These are phyloP conservation scores for Cyclotella cryptica DNA, from an alignment of 108 stramenopile species.

Conservation along the genomic window DNA sequence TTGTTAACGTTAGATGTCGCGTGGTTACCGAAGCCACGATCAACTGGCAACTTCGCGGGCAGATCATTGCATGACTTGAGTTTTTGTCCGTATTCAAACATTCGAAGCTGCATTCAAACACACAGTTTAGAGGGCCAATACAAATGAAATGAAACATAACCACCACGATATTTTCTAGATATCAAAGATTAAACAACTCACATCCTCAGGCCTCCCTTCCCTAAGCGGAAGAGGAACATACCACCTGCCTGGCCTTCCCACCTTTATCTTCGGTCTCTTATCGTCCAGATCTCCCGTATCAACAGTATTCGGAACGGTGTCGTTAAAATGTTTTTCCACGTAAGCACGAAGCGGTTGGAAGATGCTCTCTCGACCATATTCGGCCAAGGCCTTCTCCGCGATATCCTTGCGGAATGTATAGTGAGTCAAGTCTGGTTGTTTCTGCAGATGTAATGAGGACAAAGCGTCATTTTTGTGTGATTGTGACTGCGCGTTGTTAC, in stretches of 20 bases:
- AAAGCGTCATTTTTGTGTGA: not conserved
- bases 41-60: conserved; percentile 71
- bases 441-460: not conserved
- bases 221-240: conserved; percentile 70
- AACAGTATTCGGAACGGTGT: conserved; percentile 58
- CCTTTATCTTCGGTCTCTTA: conserved; percentile 38
- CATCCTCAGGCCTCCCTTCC: conserved; percentile 55
- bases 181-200: conserved; percentile 25
- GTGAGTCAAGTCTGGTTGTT: conserved; percentile 2
- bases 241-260: conserved; percentile 58
- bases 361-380: conserved; percentile 30
- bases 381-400: conserved; percentile 37
- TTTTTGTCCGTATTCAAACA: conserved; percentile 49
- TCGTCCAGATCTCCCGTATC: conserved; percentile 54
- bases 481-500: too few relatives aligned
- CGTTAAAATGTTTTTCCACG: conserved; percentile 62
- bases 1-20: conserved; percentile 64
- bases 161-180: not conserved
- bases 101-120: conserved; percentile 25
- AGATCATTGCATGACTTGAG: conserved; percentile 66
- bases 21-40: conserved; percentile 58
- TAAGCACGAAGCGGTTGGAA: conserved; percentile 64
- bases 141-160: too few relatives aligned
- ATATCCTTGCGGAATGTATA: conserved; percentile 26
- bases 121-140: not conserved